Evolutionary conservation across 2,329 filamentous ascomycete genomes (phyloP).

Genomic region (Cordyceps cicadae): DNA sequence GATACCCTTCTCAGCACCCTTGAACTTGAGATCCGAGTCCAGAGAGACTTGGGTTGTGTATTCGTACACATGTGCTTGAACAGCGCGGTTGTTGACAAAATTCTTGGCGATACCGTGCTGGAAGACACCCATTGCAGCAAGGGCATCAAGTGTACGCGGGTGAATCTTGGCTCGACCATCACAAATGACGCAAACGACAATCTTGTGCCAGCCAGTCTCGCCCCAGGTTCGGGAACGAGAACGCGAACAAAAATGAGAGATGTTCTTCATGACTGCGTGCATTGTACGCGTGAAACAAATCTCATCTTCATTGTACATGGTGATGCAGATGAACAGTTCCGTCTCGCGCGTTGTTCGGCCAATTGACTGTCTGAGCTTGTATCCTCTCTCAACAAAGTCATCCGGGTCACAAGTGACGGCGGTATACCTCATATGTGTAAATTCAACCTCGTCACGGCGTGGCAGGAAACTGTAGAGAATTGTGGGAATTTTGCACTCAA

Average conservation of each 20-base stretch:
- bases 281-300: slow-evolving; percentile 95
- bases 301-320: slow-evolving; percentile 99
- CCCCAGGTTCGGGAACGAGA: slow-evolving; percentile 94
- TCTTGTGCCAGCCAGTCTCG: slow-evolving; percentile 96
- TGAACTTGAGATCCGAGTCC: slow-evolving; percentile 94
- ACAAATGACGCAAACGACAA: slow-evolving; percentile 93
- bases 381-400: slow-evolving; percentile 80
- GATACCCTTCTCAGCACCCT: slow-evolving; percentile 97
- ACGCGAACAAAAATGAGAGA: slow-evolving; percentile 89
- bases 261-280: slow-evolving; percentile 98
- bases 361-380: slow-evolving; percentile 87
- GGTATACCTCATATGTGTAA: slow-evolving; percentile 98
- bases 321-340: slow-evolving; percentile 91
- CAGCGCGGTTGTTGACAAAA: slow-evolving; percentile 88
- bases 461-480: slow-evolving; percentile 97
- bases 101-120: slow-evolving; percentile 99
- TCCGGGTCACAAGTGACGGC: slow-evolving; percentile 97
- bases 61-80: slow-evolving; percentile 95
- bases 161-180: slow-evolving; percentile 89
- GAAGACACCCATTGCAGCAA: slow-evolving; percentile 96
- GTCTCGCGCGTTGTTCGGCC: slow-evolving; percentile 78
- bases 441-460: slow-evolving; percentile 84
- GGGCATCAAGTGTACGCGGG: slow-evolving; percentile 81
- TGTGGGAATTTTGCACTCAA: slow-evolving; percentile 98
- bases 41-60: slow-evolving; percentile 98